Evolutionary conservation across 2,329 filamentous ascomycete species (phyloP), one percentile per base, ranked within the genome.

Genomic region (Myriosclerotinia curreyana): DNA sequence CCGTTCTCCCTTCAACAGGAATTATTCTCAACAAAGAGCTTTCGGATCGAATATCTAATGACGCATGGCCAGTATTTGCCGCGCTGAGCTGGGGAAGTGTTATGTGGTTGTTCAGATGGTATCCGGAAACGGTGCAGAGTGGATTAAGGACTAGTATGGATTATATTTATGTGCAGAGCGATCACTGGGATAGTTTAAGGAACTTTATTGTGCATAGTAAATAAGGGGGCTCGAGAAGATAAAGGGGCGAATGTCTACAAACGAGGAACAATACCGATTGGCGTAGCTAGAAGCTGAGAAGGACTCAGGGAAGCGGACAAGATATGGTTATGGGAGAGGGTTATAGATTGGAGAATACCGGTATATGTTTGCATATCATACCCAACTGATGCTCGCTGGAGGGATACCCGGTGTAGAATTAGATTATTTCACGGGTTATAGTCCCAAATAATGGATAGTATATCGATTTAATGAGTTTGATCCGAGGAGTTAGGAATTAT

Each of bases 121-220:
- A 98, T 79, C 92, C 95, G 6, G 91, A 96, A 72, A 91, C 90
- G 64, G 83, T 99, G 74, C 95, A 97, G 82, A 86, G 88, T 66
- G 97, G 93, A 76, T 79, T 99, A 81, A 85, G 92, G 76, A 93
- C 87, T 78, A 97, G 92, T 80, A 99, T 99, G 95, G 91, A 86
- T 71, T 99, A 99, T 75, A 96, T 99, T 81, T 99, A 94, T 76
- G 83, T 86, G 65, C 90, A 98, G 76, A 92, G 90, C 68, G 90
- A 97, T 73, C 83, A 90, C 65, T 99, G 94, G 92, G 90, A 96
- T 74, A 90, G 88, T 48, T 80, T 96, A 74, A 81, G 89, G 76
- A 98, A 88, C 70, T 86, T 98, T 72, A 73, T 96, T 25, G 89
- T 91, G 83, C 89, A 96, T 77, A 98, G 98, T 71, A 86, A 86